Evolutionary conservation across 2,329 filamentous ascomycete genomes (phyloP).

Genomic region (Tolypocladium amazonense): DNA sequence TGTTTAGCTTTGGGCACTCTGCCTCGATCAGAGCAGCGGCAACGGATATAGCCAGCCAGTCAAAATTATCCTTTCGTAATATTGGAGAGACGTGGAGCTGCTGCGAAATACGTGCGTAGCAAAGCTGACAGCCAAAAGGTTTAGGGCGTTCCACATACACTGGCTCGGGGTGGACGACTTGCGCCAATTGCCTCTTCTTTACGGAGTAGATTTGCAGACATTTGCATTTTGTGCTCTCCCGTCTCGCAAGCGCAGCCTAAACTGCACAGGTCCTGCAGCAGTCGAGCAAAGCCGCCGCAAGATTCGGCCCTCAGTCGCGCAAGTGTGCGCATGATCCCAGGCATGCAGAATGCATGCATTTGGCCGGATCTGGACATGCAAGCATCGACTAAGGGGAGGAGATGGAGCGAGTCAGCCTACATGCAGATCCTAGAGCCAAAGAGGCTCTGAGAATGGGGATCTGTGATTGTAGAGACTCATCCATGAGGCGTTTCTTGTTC

Average conservation of each 20-base stretch:
- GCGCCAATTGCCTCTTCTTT: background rate
- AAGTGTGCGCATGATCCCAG: constrained; percentile 1
- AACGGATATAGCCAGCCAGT: background rate
- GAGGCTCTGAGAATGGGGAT: background rate
- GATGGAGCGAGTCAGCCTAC: background rate
- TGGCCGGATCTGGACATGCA: background rate
- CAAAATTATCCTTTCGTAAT: background rate
- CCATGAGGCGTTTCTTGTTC: background rate
- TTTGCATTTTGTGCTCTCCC: background rate
- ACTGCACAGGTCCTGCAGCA: background rate
- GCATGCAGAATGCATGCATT: constrained; percentile 1
- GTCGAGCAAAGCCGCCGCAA: background rate
- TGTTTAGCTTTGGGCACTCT: background rate
- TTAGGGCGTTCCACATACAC: background rate
- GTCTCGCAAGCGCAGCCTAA: background rate
- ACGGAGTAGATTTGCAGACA: background rate
- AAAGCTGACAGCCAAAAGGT: background rate
- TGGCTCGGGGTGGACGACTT: background rate
- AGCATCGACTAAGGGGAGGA: background rate
- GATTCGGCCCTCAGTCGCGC: background rate
- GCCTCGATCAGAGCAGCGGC: background rate
- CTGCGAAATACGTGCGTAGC: background rate
- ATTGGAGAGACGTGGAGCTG: background rate
- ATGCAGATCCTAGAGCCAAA: background rate
- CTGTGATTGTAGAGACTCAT: background rate